phyloP scores from a whole-genome alignment of 352 stramenopile genomes.

The Globisporangium orthogonon region DNA sequence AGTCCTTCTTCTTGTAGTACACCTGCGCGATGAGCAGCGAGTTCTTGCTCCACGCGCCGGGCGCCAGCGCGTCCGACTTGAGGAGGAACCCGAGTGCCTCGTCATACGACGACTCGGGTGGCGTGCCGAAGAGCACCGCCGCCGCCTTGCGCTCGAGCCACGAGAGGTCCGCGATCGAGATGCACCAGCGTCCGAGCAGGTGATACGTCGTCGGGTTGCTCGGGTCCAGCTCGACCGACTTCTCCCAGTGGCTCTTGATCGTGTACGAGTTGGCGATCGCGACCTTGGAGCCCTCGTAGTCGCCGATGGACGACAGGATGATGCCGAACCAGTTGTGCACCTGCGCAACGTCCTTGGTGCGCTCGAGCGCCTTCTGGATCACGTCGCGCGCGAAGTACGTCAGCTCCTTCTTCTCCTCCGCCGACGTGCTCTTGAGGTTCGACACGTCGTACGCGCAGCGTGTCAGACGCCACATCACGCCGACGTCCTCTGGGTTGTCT shows the following conservation, averaged over 20 bases:
- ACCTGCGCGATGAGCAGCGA: constrained; percentile 74
- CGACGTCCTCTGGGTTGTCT: constrained; percentile 45
- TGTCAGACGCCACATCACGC: constrained; percentile 58
- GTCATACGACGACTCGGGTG: constrained; percentile 76
- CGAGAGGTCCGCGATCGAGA: constrained; percentile 76
- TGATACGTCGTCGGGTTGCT: constrained; percentile 70
- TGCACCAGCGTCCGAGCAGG: constrained; percentile 78
- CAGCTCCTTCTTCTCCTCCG: constrained; percentile 69
- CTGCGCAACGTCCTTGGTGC: constrained; percentile 47
- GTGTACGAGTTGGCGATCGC: constrained; percentile 77
- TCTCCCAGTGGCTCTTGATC: constrained; percentile 81
- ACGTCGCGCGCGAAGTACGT: constrained; percentile 62
- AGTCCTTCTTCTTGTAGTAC: constrained; percentile 78
- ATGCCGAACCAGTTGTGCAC: constrained; percentile 87
- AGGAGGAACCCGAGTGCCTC: constrained; percentile 72
- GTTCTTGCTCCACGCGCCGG: constrained; percentile 83
- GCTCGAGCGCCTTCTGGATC: constrained; percentile 43
- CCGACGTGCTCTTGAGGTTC: constrained; percentile 38
- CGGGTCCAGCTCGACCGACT: constrained; percentile 68
- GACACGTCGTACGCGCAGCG: constrained; percentile 63
- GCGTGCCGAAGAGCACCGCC: constrained; percentile 72
- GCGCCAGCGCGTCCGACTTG: constrained; percentile 66
- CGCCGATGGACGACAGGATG: constrained; percentile 75
- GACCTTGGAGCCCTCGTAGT: constrained; percentile 85
- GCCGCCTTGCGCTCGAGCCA: constrained; percentile 85